Percentiles rank a stretch among this genome's conserved stretches.
Conservation (phyloP, 345 rosid genomes). For the Linum lewisii region DNA sequence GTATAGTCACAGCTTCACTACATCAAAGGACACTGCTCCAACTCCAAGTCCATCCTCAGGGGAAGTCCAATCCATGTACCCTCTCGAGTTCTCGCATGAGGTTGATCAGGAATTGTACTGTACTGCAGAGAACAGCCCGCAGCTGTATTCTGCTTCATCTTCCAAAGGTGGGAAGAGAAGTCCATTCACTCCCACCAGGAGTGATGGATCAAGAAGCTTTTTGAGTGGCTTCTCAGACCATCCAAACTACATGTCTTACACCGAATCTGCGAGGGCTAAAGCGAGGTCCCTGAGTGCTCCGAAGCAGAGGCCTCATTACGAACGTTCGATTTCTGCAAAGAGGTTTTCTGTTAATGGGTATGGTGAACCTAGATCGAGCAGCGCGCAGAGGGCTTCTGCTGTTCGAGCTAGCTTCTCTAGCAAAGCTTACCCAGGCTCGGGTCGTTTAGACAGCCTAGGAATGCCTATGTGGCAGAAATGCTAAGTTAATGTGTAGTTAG, state of each 20-base stretch:
- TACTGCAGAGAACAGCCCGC: slow-evolving; percentile 77
- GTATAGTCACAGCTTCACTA: slow-evolving; percentile 27
- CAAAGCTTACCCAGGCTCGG: slow-evolving; percentile 92
- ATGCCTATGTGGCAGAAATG: slow-evolving; percentile 39
- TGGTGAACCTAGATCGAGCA: slow-evolving; percentile 35
- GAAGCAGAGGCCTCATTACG: slow-evolving; percentile 59
- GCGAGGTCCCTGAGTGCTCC: slow-evolving; percentile 75
- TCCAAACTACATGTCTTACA: slow-evolving; percentile 88
- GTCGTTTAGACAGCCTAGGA: slow-evolving; percentile 78
- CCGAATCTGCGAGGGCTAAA: slow-evolving; percentile 83
- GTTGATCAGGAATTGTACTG: slow-evolving; percentile 31
- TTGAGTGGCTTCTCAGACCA: slow-evolving; percentile 45
- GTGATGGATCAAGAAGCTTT: slow-evolving; percentile 68
- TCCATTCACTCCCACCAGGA: slow-evolving; percentile 55
- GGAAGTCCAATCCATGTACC: slow-evolving; percentile 44
- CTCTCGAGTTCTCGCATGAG: slow-evolving; percentile 30
- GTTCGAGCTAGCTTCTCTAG: slow-evolving; percentile 45
- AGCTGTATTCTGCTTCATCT: slow-evolving; percentile 57
- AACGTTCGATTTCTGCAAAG: slow-evolving; percentile 57
- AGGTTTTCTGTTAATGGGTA: slow-evolving; percentile 40
- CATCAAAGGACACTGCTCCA: slow-evolving; percentile 37
- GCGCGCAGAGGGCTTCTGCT: slow-evolving; percentile 36
- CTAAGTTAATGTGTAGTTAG: not conserved
- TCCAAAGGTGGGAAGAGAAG: slow-evolving; percentile 46
- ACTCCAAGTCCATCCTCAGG: slow-evolving; percentile 48